phyloP scores from a whole-genome alignment of 1,284 basidiomycete genomes.

The Sporisorium iseilematis-ciliati region DNA sequence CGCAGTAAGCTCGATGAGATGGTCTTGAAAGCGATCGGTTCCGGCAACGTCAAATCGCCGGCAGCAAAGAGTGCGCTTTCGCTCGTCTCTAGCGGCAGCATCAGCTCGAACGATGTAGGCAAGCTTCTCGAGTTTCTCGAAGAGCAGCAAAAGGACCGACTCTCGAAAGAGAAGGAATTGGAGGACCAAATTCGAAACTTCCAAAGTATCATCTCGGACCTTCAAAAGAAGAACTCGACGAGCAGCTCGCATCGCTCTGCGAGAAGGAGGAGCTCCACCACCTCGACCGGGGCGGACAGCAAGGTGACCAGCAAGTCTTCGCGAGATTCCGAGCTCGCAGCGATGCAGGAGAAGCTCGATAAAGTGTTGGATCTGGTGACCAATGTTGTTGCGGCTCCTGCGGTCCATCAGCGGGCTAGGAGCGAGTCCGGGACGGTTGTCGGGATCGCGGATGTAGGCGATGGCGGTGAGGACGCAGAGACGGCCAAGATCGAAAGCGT shows the following conservation, averaged over 20 bases:
- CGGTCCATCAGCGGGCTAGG: constrained; percentile 22
- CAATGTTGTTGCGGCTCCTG: constrained; percentile 40
- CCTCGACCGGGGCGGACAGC: constrained; percentile 28
- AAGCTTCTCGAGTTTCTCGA: constrained; percentile 57
- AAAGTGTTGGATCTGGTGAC: constrained; percentile 55
- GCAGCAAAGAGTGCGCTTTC: constrained; percentile 33
- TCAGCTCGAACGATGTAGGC: constrained; percentile 53
- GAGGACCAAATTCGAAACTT: constrained; percentile 55
- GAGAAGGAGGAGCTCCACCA: constrained; percentile 19
- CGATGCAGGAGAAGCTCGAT: constrained; percentile 62
- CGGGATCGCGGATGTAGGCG: constrained; percentile 6
- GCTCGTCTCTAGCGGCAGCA: constrained; percentile 45
- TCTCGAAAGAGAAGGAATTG: constrained; percentile 44
- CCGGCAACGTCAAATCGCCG: constrained; percentile 21
- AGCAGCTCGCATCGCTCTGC: constrained; percentile 25
- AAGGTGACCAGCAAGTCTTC: constrained; percentile 18
- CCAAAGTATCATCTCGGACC: constrained; percentile 47
- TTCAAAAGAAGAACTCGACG: constrained; percentile 44
- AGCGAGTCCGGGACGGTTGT: constrained; percentile 27
- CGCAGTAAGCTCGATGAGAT: constrained; percentile 34
- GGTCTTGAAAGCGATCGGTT: constrained; percentile 18
- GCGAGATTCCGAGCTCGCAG: constrained; percentile 47
- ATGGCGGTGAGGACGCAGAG: constrained; percentile 31
- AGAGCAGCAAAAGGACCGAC: constrained; percentile 46
- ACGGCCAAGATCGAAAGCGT: constrained; percentile 44